A percentile compares a stretch with the other conserved stretches of the same genome.
Conservation (phyloP, 202 grass and related monocot species). For the Hordeum pubiflorum region DNA sequence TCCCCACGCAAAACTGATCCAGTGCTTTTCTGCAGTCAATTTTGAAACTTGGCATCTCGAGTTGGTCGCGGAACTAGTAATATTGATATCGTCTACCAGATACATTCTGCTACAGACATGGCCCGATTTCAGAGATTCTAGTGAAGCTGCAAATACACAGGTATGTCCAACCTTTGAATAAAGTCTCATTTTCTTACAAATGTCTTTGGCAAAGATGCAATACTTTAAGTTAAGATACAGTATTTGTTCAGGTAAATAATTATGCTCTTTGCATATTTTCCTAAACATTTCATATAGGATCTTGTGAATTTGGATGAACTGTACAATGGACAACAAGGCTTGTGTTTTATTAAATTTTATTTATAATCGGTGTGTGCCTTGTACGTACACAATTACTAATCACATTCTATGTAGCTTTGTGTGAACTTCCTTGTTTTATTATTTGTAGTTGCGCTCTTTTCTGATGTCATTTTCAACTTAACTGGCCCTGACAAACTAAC, state of each 20-base stretch:
- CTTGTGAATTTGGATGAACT: neutral
- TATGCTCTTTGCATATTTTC: neutral
- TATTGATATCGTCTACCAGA: constrained; percentile 58
- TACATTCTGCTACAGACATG: constrained; percentile 66
- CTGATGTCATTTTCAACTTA: constrained; percentile 5
- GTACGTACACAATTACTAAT: neutral
- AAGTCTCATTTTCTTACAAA: neutral
- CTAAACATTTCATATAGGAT: neutral
- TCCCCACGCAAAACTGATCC: neutral
- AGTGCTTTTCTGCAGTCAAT: constrained; percentile 46
- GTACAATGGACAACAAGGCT: neutral
- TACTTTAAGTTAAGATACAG: neutral
- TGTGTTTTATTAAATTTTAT: neutral
- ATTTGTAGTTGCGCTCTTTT: neutral
- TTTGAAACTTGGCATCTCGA: constrained; percentile 79
- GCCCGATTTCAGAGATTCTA: constrained; percentile 80
- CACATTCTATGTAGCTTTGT: neutral
- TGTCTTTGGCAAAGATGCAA: neutral
- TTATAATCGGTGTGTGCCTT: neutral
- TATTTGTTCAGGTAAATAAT: no score
- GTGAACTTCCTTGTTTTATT: neutral
- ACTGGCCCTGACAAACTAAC: neutral
- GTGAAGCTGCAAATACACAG: constrained; percentile 71
- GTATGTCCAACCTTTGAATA: constrained; percentile 32
- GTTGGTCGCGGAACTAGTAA: constrained; percentile 55